phyloP scores from a whole-genome alignment of 139 green algal genomes.

The Chlamydomonas incerta region DNA sequence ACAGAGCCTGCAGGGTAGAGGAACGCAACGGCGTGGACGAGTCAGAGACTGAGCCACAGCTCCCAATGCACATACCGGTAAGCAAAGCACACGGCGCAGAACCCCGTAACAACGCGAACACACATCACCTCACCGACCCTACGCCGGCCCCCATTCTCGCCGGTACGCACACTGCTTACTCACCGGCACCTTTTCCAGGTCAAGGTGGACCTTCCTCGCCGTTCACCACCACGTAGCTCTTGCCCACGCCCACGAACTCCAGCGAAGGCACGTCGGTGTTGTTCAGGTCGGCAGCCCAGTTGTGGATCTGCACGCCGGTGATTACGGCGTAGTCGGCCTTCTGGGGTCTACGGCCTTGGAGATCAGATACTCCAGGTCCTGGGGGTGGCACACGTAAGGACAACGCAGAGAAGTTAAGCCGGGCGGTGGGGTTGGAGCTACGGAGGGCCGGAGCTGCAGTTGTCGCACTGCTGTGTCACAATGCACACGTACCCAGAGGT shows the following conservation, averaged over 20 bases:
- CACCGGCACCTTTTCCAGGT: slow-evolving; percentile 67
- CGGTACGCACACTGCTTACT: too few species aligned
- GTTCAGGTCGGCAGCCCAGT: slow-evolving; percentile 72
- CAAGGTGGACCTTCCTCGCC: slow-evolving; percentile 79
- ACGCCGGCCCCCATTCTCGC: background rate
- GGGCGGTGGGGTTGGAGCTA: too few species aligned
- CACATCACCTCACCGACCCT: too few species aligned
- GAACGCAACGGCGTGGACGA: background rate
- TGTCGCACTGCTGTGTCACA: too few species aligned
- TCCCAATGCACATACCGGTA: too few species aligned
- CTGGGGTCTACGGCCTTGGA: slow-evolving; percentile 77
- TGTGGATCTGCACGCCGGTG: slow-evolving; percentile 91
- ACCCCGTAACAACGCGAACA: too few species aligned
- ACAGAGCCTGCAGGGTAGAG: slow-evolving; percentile 22
- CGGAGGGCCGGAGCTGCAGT: too few species aligned
- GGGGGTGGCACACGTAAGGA: background rate
- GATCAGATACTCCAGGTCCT: slow-evolving; percentile 93
- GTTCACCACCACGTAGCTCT: slow-evolving; percentile 81
- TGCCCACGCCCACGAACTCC: slow-evolving; percentile 78
- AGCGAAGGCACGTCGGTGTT: slow-evolving; percentile 53
- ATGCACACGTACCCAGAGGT: background rate
- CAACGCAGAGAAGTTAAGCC: too few species aligned
- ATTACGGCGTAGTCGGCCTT: slow-evolving; percentile 91
- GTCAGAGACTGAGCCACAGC: background rate
- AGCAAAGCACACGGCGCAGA: too few species aligned